Evolutionary conservation across 768 basidiomycete species (phyloP).

Genomic region (Russula compacta): DNA sequence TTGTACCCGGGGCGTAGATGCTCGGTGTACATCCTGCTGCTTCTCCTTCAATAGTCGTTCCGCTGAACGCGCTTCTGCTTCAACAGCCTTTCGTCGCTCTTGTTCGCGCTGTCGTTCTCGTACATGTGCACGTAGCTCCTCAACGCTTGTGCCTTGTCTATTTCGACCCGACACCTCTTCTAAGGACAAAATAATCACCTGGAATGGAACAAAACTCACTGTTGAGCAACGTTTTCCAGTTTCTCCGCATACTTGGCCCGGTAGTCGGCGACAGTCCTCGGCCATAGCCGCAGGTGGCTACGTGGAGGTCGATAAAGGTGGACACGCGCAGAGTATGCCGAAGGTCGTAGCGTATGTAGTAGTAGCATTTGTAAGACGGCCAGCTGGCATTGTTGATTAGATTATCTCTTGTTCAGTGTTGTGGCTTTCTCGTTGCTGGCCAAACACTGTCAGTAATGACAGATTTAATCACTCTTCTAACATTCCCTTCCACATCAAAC

Average conservation of each 20-base stretch:
- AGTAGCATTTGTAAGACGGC: neutral
- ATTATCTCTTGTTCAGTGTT: neutral
- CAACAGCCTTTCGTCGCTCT: constrained; percentile 9
- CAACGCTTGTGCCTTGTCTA: constrained; percentile 12
- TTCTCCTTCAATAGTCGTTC: neutral
- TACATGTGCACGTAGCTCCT: constrained; percentile 6
- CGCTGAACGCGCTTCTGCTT: constrained; percentile 15
- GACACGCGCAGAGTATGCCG: neutral
- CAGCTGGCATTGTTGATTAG: neutral
- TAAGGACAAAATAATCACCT: too few species aligned
- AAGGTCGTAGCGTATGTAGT: neutral
- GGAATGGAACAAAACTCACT: constrained; percentile 38
- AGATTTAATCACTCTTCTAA: constrained; percentile 14
- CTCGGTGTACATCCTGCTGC: constrained; percentile 4
- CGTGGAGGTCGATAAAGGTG: neutral
- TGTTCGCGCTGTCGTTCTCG: constrained; percentile 9
- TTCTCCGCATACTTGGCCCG: constrained; percentile 60
- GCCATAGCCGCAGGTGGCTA: neutral
- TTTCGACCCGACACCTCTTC: neutral
- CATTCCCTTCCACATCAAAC: constrained; percentile 34
- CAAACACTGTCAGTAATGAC: neutral
- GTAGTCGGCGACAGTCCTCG: constrained; percentile 23
- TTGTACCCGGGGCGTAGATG: constrained; percentile 7
- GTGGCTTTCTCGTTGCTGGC: neutral
- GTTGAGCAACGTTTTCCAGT: constrained; percentile 49